Evolutionary conservation across 805 yeast species (phyloP), one percentile per base, ranked within the genome.

Genomic region (Yamadazyma endophytica): DNA sequence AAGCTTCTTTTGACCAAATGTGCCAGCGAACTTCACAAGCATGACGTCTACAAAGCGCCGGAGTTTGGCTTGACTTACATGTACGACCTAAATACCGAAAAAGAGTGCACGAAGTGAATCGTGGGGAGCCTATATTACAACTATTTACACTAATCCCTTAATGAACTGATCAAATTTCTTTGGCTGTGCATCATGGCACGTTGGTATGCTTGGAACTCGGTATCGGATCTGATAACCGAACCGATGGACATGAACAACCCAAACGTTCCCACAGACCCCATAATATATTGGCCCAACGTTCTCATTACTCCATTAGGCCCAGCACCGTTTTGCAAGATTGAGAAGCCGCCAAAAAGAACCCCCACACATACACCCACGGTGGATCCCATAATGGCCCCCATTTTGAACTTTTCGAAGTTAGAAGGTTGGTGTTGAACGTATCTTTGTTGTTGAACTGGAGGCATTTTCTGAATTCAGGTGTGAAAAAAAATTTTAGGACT

Each of bases 241-340:
- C 98, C 97, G 44, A 90, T 83, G 26, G 95, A 83, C 97, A 90
- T 89, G 61, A 90, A 87, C 47, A 90, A 73, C 24, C 97, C 97
- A 61, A 92, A 90, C 8, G 97, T 90, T 29, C 94, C 96, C 2
- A 96, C 96, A 4, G 96, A 86, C 33, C 97, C 97, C 49, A 83
- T 81, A 61, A 92, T 89, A 62, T 89, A 92, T 64, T 90, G 96
- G 35, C 98, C 97, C 52, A 92, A 67, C 2, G 97, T 90, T 65
- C 96, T 81, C 80, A 92, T 84, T 35, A 86, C 86, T 35, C 99
- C 99, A 52, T 86, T 84, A 29, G 99, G 98, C 9, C 96, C 96
- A n/a, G 98, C 92, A 13, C 99, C 99, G 45, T 83, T 80, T 35
- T 88, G 89, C 43, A 87, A 58, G 46, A 94, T 82, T 36, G 96